A percentile compares a stretch with the other conserved stretches of the same genome.
Evolutionary conservation across 2,329 filamentous ascomycete genomes (phyloP).

Genomic region (Trichoderma atroviride): DNA sequence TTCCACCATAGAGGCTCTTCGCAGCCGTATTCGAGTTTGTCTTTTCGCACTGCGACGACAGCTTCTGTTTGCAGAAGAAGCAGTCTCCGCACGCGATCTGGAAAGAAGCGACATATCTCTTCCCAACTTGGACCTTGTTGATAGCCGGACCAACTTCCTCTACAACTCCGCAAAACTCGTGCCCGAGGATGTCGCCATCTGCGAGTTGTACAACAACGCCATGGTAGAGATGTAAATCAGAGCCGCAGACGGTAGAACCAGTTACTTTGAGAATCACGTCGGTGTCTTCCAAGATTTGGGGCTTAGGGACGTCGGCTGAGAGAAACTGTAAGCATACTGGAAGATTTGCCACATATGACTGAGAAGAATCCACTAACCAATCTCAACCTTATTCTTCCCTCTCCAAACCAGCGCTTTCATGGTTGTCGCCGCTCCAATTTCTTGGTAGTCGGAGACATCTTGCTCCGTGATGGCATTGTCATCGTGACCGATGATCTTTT

Average conservation of each 20-base stretch:
- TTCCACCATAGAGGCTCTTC: conserved; percentile 76
- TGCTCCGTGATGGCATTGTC: conserved; percentile 67
- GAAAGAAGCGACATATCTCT: conserved; percentile 81
- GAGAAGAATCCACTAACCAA: conserved; percentile 49
- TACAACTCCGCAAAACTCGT: conserved; percentile 61
- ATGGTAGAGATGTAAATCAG: conserved; percentile 61
- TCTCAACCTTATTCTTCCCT: conserved; percentile 75
- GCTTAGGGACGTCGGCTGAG: conserved; percentile 66
- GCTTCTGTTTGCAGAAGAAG: conserved; percentile 76
- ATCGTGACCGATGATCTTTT: conserved; percentile 69
- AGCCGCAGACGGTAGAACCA: conserved; percentile 61
- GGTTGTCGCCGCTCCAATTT: conserved; percentile 51
- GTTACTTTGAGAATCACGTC: conserved; percentile 84
- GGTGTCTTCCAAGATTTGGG: conserved; percentile 69
- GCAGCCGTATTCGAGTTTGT: conserved; percentile 74
- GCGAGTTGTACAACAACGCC: conserved; percentile 59
- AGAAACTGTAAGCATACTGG: neutral
- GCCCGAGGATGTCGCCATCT: conserved; percentile 68
- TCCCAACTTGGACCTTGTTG: conserved; percentile 58
- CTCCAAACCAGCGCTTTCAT: conserved; percentile 86
- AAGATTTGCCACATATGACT: too few relatives aligned
- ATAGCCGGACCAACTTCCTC: conserved; percentile 59
- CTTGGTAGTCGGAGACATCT: conserved; percentile 65
- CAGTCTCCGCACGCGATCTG: conserved; percentile 78
- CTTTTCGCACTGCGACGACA: conserved; percentile 77